phyloP scores from a whole-genome alignment of 371 early-diverging fungal species.

The Lichtheimia ornata region DNA sequence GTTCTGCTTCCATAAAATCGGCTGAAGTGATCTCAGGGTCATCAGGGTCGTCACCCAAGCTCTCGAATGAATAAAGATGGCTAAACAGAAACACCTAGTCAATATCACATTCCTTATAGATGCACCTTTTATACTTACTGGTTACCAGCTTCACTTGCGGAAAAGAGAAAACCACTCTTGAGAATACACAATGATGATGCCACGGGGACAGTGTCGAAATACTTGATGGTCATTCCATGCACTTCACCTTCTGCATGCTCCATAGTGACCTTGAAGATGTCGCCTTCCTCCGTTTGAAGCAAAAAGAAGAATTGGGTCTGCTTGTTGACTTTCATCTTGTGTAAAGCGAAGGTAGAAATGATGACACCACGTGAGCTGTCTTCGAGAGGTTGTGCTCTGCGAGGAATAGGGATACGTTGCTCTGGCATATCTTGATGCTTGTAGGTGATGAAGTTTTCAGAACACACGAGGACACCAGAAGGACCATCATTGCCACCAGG shows the following conservation, averaged over 20 bases:
- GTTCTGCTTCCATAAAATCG: slow-evolving; percentile 67
- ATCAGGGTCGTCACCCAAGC: slow-evolving; percentile 89
- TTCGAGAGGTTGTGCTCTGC: slow-evolving; percentile 74
- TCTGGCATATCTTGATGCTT: slow-evolving; percentile 74
- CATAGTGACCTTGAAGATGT: slow-evolving; percentile 92
- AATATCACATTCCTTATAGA: background rate
- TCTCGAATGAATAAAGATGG: slow-evolving; percentile 88
- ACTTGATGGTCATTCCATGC: slow-evolving; percentile 76
- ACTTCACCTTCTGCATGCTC: slow-evolving; percentile 76
- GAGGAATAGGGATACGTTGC: slow-evolving; percentile 82
- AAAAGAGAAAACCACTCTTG: slow-evolving; percentile 93
- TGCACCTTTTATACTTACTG: slow-evolving; percentile 59
- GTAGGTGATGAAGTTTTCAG: slow-evolving; percentile 88
- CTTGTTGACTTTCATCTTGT: slow-evolving; percentile 84
- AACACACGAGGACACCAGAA: slow-evolving; percentile 94
- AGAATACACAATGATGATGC: slow-evolving; percentile 82
- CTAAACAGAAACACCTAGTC: slow-evolving; percentile 30
- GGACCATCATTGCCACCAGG: slow-evolving; percentile 97
- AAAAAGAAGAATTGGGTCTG: slow-evolving; percentile 89
- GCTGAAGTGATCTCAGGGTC: slow-evolving; percentile 75
- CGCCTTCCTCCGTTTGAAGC: slow-evolving; percentile 92
- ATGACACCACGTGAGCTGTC: slow-evolving; percentile 70
- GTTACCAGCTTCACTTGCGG: slow-evolving; percentile 89
- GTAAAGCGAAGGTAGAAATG: slow-evolving; percentile 83
- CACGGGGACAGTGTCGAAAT: slow-evolving; percentile 93